phyloP scores from a whole-genome alignment of 208 protist species.

The Giardia duodenalis region DNA sequence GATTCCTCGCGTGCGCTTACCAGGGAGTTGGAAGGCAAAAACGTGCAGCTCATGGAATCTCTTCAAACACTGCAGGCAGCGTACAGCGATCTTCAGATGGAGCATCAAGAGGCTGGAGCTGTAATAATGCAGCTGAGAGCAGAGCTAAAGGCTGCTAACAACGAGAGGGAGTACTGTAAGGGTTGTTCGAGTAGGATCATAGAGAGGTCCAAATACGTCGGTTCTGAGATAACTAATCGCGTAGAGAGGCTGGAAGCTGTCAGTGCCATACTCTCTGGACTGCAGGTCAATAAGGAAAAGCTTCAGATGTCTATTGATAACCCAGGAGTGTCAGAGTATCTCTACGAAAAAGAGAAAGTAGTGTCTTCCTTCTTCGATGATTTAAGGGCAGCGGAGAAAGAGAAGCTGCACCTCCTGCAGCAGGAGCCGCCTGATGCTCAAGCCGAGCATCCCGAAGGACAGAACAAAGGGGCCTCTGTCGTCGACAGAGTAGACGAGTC shows the following conservation, averaged over 20 bases:
- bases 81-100: not conserved
- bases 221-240: not conserved
- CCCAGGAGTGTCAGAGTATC: not conserved
- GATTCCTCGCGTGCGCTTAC: not conserved
- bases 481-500: not conserved
- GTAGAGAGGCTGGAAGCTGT: not conserved
- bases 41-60: not conserved
- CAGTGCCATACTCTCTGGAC: not conserved
- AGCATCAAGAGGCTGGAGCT: not conserved
- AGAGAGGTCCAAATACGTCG: not conserved
- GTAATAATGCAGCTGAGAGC: not conserved
- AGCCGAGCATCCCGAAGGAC: too few relatives aligned
- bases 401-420: too few relatives aligned
- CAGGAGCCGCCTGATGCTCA: too few relatives aligned
- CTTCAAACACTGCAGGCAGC: not conserved
- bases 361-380: not conserved
- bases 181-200: not conserved
- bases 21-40: not conserved
- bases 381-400: not conserved
- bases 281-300: not conserved
- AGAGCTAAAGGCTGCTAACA: not conserved
- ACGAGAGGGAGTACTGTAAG: not conserved
- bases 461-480: too few relatives aligned
- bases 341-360: not conserved
- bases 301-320: not conserved